These are phyloP conservation scores for Cicer pinnatifidum DNA, from an alignment of 306 rosid genomes.

Conservation along the genomic window DNA sequence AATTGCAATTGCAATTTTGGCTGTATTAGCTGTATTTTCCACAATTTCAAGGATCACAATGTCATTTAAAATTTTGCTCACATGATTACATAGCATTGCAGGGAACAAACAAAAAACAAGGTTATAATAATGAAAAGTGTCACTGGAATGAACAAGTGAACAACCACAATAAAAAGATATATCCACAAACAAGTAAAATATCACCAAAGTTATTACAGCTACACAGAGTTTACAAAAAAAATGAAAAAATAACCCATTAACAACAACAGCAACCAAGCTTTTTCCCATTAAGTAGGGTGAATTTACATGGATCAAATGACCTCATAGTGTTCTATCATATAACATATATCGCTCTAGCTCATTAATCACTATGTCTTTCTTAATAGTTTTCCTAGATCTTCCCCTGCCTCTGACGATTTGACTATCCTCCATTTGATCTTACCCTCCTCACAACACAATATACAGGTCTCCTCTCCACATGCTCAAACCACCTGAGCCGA, in stretches of 20 bases:
- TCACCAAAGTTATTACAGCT: not conserved
- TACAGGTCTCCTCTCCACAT: too few species aligned
- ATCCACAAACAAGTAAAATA: conserved; percentile 29
- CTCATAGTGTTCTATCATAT: too few species aligned
- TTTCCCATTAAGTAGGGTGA: too few species aligned
- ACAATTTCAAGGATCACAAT: not conserved
- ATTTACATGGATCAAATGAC: too few species aligned
- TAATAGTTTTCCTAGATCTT: too few species aligned
- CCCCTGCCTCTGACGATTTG: too few species aligned
- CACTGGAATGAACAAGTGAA: conserved; percentile 4
- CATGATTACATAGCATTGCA: not conserved
- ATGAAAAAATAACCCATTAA: conserved; percentile 13
- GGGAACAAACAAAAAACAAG: conserved; percentile 31
- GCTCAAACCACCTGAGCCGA: too few species aligned
- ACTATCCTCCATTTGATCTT: too few species aligned
- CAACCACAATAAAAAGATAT: conserved; percentile 11
- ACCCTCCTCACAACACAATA: too few species aligned
- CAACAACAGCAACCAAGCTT: not conserved
- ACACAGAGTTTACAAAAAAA: not conserved
- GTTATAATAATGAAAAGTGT: not conserved
- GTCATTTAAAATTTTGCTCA: not conserved
- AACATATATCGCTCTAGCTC: too few species aligned
- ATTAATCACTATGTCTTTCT: too few species aligned
- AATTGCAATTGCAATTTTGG: not conserved
- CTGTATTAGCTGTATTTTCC: not conserved